These are phyloP conservation scores for Monosporozyma aerobia DNA, from an alignment of 805 yeast species.

Conservation along the genomic window DNA sequence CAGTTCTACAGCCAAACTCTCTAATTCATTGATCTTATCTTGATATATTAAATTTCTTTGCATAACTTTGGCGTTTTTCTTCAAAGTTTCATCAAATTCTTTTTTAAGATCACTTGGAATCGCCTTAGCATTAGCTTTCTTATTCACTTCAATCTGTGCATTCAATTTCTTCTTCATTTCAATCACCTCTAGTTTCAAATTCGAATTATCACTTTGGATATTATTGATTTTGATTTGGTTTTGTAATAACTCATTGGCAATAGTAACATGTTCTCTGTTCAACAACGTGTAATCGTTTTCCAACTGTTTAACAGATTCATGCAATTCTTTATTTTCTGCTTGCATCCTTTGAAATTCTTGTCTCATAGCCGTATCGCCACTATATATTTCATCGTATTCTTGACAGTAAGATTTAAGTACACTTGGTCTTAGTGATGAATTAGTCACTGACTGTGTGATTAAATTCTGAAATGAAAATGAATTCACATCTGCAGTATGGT, in stretches of 20 bases:
- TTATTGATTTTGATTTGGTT: conserved; percentile 62
- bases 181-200: conserved; percentile 40
- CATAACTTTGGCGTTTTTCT: conserved; percentile 55
- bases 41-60: conserved; percentile 50
- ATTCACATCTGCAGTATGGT: conserved; percentile 10
- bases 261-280: conserved; percentile 74
- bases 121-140: conserved; percentile 26
- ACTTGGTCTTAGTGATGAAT: conserved; percentile 59
- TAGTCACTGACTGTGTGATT: conserved; percentile 35
- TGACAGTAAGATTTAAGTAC: conserved; percentile 56
- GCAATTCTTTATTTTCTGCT: conserved; percentile 56
- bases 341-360: conserved; percentile 54
- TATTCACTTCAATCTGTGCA: conserved; percentile 19
- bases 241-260: conserved; percentile 79
- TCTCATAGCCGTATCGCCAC: conserved; percentile 53
- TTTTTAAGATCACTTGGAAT: conserved; percentile 34
- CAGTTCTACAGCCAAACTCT: conserved; percentile 33
- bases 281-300: conserved; percentile 65
- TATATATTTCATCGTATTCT: conserved; percentile 66
- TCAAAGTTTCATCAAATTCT: conserved; percentile 50
- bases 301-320: conserved; percentile 61
- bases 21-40: conserved; percentile 39
- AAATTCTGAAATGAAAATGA: conserved; percentile 27
- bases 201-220: conserved; percentile 62
- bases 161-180: conserved; percentile 35